Evolutionary conservation across 2,329 filamentous ascomycete species (phyloP), one percentile per base, ranked within the genome.

Genomic region (Lithohypha guttulata): DNA sequence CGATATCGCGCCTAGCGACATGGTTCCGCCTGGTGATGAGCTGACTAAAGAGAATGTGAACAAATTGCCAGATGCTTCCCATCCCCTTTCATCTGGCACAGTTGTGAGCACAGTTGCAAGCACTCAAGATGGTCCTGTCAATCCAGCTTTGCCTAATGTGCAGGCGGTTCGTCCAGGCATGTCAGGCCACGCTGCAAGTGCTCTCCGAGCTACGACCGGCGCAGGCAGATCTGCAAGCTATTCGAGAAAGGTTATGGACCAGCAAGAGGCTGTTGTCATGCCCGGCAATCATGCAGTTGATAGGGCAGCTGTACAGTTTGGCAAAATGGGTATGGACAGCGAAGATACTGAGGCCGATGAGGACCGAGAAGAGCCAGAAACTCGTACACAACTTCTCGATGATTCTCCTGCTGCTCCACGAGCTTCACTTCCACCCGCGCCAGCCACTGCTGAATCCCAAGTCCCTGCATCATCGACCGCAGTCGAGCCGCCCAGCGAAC

Each of bases 221-320:
- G 54, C 72, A 42, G 67, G 69, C 44, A 82, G 89, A 45, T 79
- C 77, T 39, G 75, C 84, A 14, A 87, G 80, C 63, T 85, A 82
- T 61, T 82, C 93, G 59, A 79, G 89, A 50, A 82, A 85, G 54
- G 73, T 95, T 39, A 71, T 93, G 55, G 87, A 96, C 53, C 91
- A 98, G 59, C 87, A 94, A 61, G 91, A 98, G 65, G 85, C 91
- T 43, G 91, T 98, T 27, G 86, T 94, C 49, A 95, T 98, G 89
- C 91, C 91, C 31, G 86, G 84, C 44, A 94, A 95, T 66, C 86
- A 91, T 51, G 87, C 91, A 38, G 82, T 98, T 19, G 89, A 96
- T 59, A 80, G 86, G 53, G 77, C 89, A 50, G 83, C 87, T 34
- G 86, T 98, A 34, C 89, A 96, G 58, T 98, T 98, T 59, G 91